Evolutionary conservation across 2,329 filamentous ascomycete species (phyloP), one percentile per base, ranked within the genome.

Genomic region (Pseudopyricularia cyperi): DNA sequence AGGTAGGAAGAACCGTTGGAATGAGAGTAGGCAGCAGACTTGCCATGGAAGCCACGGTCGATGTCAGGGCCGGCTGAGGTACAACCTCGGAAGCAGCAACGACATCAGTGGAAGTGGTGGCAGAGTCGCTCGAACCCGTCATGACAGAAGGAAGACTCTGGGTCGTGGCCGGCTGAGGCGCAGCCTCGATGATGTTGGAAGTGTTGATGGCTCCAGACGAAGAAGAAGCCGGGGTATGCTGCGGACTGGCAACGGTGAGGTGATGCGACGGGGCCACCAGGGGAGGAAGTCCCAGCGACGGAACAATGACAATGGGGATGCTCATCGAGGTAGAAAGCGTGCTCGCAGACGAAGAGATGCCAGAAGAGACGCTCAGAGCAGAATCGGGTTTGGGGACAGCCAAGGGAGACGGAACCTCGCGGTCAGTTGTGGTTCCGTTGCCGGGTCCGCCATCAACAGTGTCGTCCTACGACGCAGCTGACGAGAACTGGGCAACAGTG

Each of bases 401-500:
- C 19, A 19, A 8, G 17, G 39, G 9, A 2, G 39, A 26, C 7
- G 11, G 19, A 42, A 3, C 39, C 14, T 30, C 22, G 26, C 2
- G 26, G 46, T n/a, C 14, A 8, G 28, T 30, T 48, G 46, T 28
- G 46, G 26, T 44, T 14, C 6, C 11, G 32, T 37, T 35, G 5
- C 24, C n/a, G 2, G 37, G 9, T 30, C 28, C 48, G 7, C 14
- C 48, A 17, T 22, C 48, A 26, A 19, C 9, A n/a, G n/a, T 34
- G 32, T 50, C 32, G 32, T 35, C 48, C 48, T 50, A 50, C 15
- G 33, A 34, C 19, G 17, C 19, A 19, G 33, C 19, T 33, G 57
- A 50, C 33, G 57, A 57, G 62, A 81, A 82, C 49, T 71, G 59
- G 26, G 78, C 77, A 54, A 85, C 66, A 26, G 79, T 77, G 4